phyloP scores from a whole-genome alignment of 495 filamentous ascomycete genomes.

The Xylaria nigripes region DNA sequence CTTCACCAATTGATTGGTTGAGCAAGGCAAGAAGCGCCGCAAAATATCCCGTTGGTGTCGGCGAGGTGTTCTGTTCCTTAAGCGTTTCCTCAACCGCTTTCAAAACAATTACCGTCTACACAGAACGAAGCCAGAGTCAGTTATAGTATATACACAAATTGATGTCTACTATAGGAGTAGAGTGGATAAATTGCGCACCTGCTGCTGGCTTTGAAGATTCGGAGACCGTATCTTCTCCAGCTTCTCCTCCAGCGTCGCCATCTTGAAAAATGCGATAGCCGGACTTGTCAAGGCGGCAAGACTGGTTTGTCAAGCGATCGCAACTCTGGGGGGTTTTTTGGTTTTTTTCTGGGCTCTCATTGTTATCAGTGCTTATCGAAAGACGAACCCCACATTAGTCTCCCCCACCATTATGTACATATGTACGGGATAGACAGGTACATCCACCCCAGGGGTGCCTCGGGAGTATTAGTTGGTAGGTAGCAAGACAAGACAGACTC shows the following conservation, averaged over 20 bases:
- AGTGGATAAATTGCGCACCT: constrained; percentile 46
- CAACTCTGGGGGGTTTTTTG: constrained; percentile 16
- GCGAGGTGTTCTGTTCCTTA: constrained; percentile 70
- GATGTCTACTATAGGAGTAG: background rate
- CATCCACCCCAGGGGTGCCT: background rate
- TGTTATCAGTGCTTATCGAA: constrained; percentile 25
- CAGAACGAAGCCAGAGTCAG: constrained; percentile 1
- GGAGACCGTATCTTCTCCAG: constrained; percentile 94
- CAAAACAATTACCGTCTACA: constrained; percentile 77
- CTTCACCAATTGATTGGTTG: constrained; percentile 58
- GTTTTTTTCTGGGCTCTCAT: constrained; percentile 22
- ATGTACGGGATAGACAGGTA: background rate
- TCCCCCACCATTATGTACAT: constrained; percentile 17
- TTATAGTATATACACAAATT: constrained; percentile 1
- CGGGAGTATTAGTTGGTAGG: background rate
- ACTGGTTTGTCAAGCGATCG: background rate
- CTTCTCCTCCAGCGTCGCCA: constrained; percentile 77
- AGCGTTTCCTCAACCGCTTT: constrained; percentile 88
- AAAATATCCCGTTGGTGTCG: constrained; percentile 85
- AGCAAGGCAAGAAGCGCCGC: constrained; percentile 90
- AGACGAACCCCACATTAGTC: constrained; percentile 11
- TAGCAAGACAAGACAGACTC: background rate
- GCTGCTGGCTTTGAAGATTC: constrained; percentile 89
- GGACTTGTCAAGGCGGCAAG: constrained; percentile 14
- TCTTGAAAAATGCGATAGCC: constrained; percentile 37